Conservation (phyloP, 2,329 filamentous ascomycete species). For the Xylaria multiplex region DNA sequence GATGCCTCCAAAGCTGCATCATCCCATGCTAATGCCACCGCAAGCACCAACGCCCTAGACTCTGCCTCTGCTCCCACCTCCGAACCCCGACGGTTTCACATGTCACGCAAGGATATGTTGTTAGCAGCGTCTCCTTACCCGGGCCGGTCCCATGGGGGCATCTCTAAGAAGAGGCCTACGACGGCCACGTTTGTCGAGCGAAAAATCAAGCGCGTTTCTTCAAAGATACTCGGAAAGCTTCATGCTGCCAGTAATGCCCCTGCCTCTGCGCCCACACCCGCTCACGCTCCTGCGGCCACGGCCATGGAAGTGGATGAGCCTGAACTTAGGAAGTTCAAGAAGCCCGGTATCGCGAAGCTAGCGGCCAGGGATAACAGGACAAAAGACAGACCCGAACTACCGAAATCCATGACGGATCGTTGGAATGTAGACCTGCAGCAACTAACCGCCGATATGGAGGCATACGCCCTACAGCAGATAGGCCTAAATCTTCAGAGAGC, state of each 20-base stretch:
- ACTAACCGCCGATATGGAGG: conserved; percentile 49
- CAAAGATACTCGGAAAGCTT: conserved; percentile 40
- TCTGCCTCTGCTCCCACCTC: conserved; percentile 32
- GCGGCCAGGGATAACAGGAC: conserved; percentile 34
- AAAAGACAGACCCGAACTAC: conserved; percentile 44
- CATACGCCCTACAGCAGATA: conserved; percentile 68
- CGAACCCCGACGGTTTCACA: conserved; percentile 65
- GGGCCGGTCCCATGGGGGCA: conserved; percentile 44
- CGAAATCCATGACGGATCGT: conserved; percentile 45
- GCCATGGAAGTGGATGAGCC: conserved; percentile 43
- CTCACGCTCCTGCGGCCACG: conserved; percentile 26
- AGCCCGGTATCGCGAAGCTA: conserved; percentile 49
- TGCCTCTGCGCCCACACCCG: conserved; percentile 12
- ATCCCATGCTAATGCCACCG: conserved; percentile 1
- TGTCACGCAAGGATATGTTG: conserved; percentile 60
- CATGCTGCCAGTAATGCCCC: conserved; percentile 36
- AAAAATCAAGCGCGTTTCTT: conserved; percentile 50
- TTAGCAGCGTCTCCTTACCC: conserved; percentile 43
- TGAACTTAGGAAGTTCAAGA: conserved; percentile 48
- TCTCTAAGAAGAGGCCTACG: conserved; percentile 56
- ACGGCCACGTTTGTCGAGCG: conserved; percentile 68
- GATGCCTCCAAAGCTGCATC: conserved; percentile 27
- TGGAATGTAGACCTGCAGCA: conserved; percentile 54
- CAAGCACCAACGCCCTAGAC: conserved; percentile 11
- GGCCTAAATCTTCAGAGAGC: conserved; percentile 61